These are phyloP conservation scores for Rhizoclosmatium globosum DNA, from an alignment of 192 early-diverging fungal species.

Conservation along the genomic window DNA sequence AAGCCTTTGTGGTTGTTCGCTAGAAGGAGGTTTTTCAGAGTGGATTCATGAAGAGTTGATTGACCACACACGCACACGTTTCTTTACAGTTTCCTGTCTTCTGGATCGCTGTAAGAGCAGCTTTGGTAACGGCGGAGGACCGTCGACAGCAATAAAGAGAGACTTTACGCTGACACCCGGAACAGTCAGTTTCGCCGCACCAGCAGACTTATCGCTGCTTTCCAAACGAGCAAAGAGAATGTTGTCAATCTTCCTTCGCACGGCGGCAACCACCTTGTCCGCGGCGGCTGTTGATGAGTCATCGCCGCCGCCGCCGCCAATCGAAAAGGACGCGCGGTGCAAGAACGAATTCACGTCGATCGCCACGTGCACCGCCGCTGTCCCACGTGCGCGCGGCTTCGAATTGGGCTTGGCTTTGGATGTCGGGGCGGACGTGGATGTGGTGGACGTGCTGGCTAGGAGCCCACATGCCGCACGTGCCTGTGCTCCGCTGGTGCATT, in stretches of 20 bases:
- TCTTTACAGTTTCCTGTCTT: background rate
- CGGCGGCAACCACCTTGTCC: conserved; percentile 1
- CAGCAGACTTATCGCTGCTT: too few relatives aligned
- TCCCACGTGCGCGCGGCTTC: background rate
- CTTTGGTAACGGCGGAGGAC: conserved; percentile 19
- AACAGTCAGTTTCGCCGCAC: background rate
- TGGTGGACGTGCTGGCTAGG: background rate
- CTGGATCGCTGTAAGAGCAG: conserved; percentile 12
- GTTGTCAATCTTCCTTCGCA: background rate
- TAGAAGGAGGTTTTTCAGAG: background rate
- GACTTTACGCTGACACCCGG: background rate
- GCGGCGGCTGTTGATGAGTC: background rate
- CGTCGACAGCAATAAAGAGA: conserved; percentile 16
- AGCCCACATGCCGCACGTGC: background rate
- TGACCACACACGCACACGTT: background rate
- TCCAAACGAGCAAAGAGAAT: too few relatives aligned
- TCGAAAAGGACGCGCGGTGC: background rate
- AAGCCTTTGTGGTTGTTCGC: conserved; percentile 18
- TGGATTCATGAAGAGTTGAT: background rate
- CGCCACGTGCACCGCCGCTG: background rate
- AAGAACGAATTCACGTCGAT: conserved; percentile 18
- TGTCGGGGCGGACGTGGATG: background rate
- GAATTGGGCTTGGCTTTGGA: background rate
- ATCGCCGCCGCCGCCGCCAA: background rate
- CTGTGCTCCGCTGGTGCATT: background rate